These are phyloP conservation scores for Phytopythium delawarense DNA, from an alignment of 352 stramenopile species.

Conservation along the genomic window DNA sequence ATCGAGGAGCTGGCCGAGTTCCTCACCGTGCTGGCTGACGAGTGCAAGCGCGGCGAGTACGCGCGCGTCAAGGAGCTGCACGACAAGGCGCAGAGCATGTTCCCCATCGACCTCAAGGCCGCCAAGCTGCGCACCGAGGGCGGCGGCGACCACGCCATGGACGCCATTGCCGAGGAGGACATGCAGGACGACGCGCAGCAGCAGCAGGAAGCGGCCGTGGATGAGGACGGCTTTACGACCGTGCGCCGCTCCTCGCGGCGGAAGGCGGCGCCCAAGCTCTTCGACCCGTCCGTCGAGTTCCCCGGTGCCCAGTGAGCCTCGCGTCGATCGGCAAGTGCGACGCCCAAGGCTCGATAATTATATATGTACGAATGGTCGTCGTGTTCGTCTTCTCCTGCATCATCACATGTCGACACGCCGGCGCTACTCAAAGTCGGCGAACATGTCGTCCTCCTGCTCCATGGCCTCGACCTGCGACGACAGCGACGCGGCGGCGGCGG, in stretches of 20 bases:
- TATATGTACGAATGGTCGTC: not conserved
- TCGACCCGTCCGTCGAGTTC: constrained; percentile 71
- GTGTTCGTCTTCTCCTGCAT: not conserved
- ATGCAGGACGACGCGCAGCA: constrained; percentile 14
- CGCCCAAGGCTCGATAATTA: not conserved
- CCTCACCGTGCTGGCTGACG: constrained; percentile 58
- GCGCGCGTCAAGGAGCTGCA: constrained; percentile 60
- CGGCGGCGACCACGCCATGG: constrained; percentile 12
- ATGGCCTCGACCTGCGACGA: constrained; percentile 58
- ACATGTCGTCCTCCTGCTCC: constrained; percentile 78
- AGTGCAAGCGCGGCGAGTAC: constrained; percentile 79
- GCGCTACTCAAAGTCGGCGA: constrained; percentile 75
- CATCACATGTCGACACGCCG: too few species aligned
- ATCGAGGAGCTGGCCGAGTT: constrained; percentile 67
- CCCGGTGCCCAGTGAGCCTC: constrained; percentile 54
- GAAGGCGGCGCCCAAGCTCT: constrained; percentile 67
- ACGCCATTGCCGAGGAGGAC: constrained; percentile 30
- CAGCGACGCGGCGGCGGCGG: constrained; percentile 38
- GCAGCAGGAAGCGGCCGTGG: constrained; percentile 23
- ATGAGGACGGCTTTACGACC: constrained; percentile 75
- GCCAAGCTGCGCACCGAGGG: constrained; percentile 58
- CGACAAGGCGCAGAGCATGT: constrained; percentile 65
- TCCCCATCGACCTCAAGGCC: constrained; percentile 79
- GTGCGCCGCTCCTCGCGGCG: constrained; percentile 66
- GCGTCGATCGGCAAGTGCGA: too few species aligned